Evolutionary conservation across 2,329 filamentous ascomycete species (phyloP), one percentile per base, ranked within the genome.

Genomic region (Ascochyta clinopodiicola): DNA sequence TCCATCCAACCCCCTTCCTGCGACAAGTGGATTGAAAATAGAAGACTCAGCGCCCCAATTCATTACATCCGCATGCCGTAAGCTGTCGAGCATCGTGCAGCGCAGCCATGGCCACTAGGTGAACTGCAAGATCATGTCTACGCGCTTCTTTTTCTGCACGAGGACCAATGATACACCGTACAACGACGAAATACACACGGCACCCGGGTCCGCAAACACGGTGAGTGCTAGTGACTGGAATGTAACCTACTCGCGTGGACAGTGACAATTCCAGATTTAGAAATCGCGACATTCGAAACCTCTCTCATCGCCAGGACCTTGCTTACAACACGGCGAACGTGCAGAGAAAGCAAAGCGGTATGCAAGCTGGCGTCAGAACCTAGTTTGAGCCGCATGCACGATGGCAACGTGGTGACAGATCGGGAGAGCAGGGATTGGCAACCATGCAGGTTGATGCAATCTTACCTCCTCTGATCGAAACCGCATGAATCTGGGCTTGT

Each of bases 361-460:
- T 46, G 60, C 52, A 36, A 72, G 71, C 66, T 73, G 70, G 71
- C 69, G 71, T 75, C 64, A 74, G 71, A 75, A 67, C 64, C 67
- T 72, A 73, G 66, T 67, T 64, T 66, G 68, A 74, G 71, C 70
- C 69, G 60, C 71, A 72, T 64, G 60, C 61, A 67, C 55, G 42
- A 60, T 60, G 51, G 54, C 51, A 48, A 47, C 42, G 58, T 59
- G 51, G 56, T 50, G 38, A 56, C 38, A 42, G 44, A 43, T 44
- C 50, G 24, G 39, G 48, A 24, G 39, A 44, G 56, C 51, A 43
- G 43, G 55, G 43, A 39, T 17, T 24, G 43, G n/a, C 22, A 36
- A 34, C 25, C 9, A 25, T 19, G 38, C 51, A 44, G 37, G 6
- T 44, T n/a, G 31, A 15, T 31, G 12, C 4, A 10, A 15, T 31